phyloP scores from a whole-genome alignment of 1,284 basidiomycete species.

The Austroboletus sp. region DNA sequence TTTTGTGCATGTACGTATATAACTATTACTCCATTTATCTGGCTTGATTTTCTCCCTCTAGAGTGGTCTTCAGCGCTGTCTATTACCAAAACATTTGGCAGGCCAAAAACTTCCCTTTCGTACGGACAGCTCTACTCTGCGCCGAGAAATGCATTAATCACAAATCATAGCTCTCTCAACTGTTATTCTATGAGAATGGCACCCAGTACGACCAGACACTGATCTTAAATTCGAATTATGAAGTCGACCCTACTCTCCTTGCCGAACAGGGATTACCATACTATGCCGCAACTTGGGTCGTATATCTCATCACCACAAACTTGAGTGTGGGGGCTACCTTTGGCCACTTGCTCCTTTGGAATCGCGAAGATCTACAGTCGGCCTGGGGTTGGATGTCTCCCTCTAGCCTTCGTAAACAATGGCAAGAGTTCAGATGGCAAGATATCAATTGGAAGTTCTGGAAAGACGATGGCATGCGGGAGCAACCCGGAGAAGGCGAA shows the following conservation, averaged over 20 bases:
- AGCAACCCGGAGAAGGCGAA: constrained; percentile 23
- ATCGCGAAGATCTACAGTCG: constrained; percentile 37
- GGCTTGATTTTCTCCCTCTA: constrained; percentile 16
- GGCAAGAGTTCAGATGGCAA: constrained; percentile 20
- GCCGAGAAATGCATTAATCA: not conserved
- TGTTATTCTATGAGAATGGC: constrained; percentile 48
- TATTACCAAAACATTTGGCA: constrained; percentile 47
- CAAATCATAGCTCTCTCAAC: constrained; percentile 39
- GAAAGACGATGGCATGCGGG: constrained; percentile 37
- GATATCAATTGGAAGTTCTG: constrained; percentile 43
- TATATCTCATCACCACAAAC: constrained; percentile 28
- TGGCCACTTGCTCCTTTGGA: constrained; percentile 50
- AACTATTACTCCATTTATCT: not conserved
- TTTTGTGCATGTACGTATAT: constrained; percentile 40
- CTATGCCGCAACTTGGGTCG: constrained; percentile 37
- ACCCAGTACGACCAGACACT: constrained; percentile 41
- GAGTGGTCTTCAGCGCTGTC: constrained; percentile 38
- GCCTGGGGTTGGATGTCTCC: constrained; percentile 43
- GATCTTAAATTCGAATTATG: constrained; percentile 45
- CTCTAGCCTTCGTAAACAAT: constrained; percentile 19
- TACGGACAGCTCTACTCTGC: constrained; percentile 9
- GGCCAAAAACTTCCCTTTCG: constrained; percentile 45
- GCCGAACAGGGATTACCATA: constrained; percentile 39
- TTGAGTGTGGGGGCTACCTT: constrained; percentile 43
- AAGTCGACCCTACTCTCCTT: constrained; percentile 41